Base-by-base conservation (phyloP, 495 filamentous ascomycete genomes). In the Paragyromitra xinjiangensis region DNA sequence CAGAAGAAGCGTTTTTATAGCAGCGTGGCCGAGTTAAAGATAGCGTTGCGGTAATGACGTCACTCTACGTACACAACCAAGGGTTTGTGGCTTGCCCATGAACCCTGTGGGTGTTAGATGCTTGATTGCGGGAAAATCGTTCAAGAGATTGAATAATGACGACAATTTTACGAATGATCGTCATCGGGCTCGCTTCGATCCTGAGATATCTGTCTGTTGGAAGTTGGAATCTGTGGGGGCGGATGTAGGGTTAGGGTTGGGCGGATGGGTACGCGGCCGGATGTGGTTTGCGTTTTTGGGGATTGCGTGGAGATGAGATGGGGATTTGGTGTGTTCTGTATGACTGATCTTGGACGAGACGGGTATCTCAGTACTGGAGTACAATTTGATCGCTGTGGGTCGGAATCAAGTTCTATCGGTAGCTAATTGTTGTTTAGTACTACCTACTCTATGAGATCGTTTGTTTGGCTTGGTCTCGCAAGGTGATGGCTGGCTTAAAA, bases 51-150 rank as follows among this genome's bases (percentile, higher is more conserved):
- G 2, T 6, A 0, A 22, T 63, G 59, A 63, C 59, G 59, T 44
- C 59, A 63, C 19, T 16, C 34, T 44, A 63, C n/a, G 37, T 63
- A 24, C 59, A 39, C 59, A 63, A 16, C 59, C 59, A 42, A 42
- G 59, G 56, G 56, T 34, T 39, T 42, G 59, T 63, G 59, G n/a
- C 59, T 63, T 63, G 29, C 29, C 51, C 14, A 6, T n/a, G n/a
- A 53, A 53, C 50, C 50, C 50, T 53, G 50, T 22, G 16, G 3
- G 29, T 7, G 50, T 53, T 53, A 6, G 16, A 53, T 53, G 50
- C 50, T 53, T 53, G 50, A 19, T 53, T 53, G 16, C 50, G 50
- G 7, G 16, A 22, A 34, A 34, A 34, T 34, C 29, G 4, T 34
- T 3, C 50, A 53, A 19, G 44, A 11, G 16, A 53, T 19, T 22